phyloP scores from a whole-genome alignment of 2,329 filamentous ascomycete genomes.

The Neonectria punicea region DNA sequence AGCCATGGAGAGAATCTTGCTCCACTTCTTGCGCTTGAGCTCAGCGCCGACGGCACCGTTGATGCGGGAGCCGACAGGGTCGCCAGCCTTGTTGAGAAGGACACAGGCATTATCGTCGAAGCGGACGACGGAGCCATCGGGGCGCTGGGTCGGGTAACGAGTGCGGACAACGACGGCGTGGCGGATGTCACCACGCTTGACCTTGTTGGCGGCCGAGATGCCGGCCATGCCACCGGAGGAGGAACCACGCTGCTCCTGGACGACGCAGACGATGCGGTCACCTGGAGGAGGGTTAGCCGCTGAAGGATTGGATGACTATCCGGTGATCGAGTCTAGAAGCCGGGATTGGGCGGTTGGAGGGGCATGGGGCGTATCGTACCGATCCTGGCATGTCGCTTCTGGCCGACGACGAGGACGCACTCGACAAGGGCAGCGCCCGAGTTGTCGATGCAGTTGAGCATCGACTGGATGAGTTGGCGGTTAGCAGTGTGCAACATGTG shows the following conservation, averaged over 20 bases:
- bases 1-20: slow-evolving; percentile 96
- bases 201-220: slow-evolving; percentile 83
- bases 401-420: slow-evolving; percentile 91
- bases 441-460: slow-evolving; percentile 99
- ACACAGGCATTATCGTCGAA: slow-evolving; percentile 99
- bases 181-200: slow-evolving; percentile 94
- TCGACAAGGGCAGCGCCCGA: slow-evolving; percentile 97
- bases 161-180: slow-evolving; percentile 97
- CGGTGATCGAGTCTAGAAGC: not conserved
- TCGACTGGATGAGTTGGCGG: slow-evolving; percentile 69
- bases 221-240: slow-evolving; percentile 77
- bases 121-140: slow-evolving; percentile 88
- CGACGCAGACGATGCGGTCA: slow-evolving; percentile 96
- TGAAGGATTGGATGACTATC: no score
- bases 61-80: slow-evolving; percentile 92
- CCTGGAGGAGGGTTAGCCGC: slow-evolving; percentile 62
- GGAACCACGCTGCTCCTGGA: slow-evolving; percentile 92
- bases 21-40: slow-evolving; percentile 93
- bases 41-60: slow-evolving; percentile 93
- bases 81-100: slow-evolving; percentile 94
- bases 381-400: slow-evolving; percentile 88
- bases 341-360: slow-evolving; percentile 7
- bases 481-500: rapidly evolving
- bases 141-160: slow-evolving; percentile 84
- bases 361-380: slow-evolving; percentile 65